Percentiles rank a stretch among this genome's conserved stretches.
Evolutionary conservation across 176 grass and related monocot species (phyloP).

Genomic region (maize (Zea mays)): DNA sequence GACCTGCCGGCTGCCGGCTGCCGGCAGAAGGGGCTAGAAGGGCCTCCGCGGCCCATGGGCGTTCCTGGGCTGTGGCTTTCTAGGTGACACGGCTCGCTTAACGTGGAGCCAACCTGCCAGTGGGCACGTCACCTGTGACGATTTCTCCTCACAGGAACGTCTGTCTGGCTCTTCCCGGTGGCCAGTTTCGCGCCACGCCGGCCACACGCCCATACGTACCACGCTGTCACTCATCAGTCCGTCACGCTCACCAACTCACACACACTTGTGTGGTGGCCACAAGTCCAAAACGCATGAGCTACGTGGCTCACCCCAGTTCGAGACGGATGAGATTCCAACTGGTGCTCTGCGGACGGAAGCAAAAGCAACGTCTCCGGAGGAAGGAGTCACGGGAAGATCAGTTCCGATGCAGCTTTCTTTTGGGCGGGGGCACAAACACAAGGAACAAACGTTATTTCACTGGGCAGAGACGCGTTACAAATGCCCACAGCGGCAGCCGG

Average conservation of each 20-base stretch:
- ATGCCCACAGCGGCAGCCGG: background rate
- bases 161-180: background rate
- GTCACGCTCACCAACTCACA: background rate
- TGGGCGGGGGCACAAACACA: background rate
- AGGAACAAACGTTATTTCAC: constrained; percentile 8
- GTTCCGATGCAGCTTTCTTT: background rate
- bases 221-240: background rate
- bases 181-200: background rate
- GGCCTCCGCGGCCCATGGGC: background rate
- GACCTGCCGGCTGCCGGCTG: too few relatives aligned
- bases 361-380: background rate
- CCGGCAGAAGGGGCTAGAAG: too few relatives aligned
- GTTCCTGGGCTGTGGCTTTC: background rate
- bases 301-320: background rate
- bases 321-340: background rate
- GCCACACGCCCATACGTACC: too few relatives aligned
- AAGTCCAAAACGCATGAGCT: background rate
- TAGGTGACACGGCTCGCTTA: background rate
- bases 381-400: background rate
- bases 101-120: background rate
- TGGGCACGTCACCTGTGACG: background rate
- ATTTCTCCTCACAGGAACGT: background rate
- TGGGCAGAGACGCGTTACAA: constrained; percentile 6
- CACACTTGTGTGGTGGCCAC: background rate
- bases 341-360: background rate